Evolutionary conservation across 257 asterid species (phyloP).

Genomic region (Solanum phureja): DNA sequence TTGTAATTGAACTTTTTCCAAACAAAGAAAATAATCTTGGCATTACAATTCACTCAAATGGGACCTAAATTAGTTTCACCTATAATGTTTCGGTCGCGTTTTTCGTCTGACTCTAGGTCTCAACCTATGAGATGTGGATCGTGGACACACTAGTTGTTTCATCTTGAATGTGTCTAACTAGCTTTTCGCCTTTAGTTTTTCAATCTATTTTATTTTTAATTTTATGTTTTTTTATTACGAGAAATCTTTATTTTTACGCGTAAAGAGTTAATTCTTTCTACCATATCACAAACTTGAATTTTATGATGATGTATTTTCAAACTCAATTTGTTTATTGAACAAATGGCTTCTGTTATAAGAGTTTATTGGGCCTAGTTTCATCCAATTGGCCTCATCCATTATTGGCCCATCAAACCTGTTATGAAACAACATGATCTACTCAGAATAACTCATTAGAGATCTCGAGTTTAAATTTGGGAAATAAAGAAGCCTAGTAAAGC

Average conservation of each 20-base stretch:
- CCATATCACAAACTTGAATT: background rate
- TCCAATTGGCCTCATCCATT: background rate
- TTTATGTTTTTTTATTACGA: no score
- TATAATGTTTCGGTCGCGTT: no score
- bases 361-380: background rate
- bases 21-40: background rate
- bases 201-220: no score
- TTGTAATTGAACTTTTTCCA: background rate
- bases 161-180: no score
- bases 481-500: background rate
- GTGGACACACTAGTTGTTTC: no score
- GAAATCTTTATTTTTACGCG: no score
- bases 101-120: background rate
- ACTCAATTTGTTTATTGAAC: background rate
- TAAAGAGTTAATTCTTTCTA: background rate
- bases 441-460: background rate
- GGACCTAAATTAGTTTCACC: background rate
- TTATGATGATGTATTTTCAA: background rate
- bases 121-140: background rate
- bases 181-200: no score
- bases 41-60: background rate
- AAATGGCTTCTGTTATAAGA: background rate
- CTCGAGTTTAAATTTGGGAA: background rate
- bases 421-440: background rate
- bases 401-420: background rate